Conservation (phyloP, 495 filamentous ascomycete species). For the Penicillium subrubescens region DNA sequence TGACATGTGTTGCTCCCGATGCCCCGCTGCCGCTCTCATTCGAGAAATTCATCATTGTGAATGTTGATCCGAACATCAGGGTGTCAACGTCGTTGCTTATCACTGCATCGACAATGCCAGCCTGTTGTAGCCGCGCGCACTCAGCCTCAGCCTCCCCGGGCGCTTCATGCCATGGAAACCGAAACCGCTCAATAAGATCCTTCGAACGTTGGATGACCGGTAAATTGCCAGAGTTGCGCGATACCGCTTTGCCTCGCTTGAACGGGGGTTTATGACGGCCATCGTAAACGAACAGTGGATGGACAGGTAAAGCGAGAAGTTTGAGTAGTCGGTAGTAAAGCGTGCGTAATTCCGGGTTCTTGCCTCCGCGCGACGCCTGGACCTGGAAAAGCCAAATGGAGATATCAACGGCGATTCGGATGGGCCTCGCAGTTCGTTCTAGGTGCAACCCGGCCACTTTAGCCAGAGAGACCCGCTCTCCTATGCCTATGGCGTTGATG, state of each 20-base stretch:
- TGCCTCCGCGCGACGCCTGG: slow-evolving; percentile 81
- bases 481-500: slow-evolving; percentile 83
- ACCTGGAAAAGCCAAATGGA: slow-evolving; percentile 98
- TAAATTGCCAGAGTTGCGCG: slow-evolving; percentile 44
- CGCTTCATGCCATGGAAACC: slow-evolving; percentile 80
- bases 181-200: slow-evolving; percentile 80
- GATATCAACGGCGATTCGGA: slow-evolving; percentile 90
- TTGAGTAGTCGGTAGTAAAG: slow-evolving; percentile 91
- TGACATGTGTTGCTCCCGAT: slow-evolving; percentile 83
- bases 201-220: slow-evolving; percentile 66
- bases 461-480: slow-evolving; percentile 77
- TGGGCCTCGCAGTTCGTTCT: slow-evolving; percentile 66
- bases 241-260: slow-evolving; percentile 69
- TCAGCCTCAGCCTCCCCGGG: slow-evolving; percentile 98
- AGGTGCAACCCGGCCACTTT: slow-evolving; percentile 79
- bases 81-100: slow-evolving; percentile 98
- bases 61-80: slow-evolving; percentile 90
- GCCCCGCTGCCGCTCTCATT: slow-evolving; percentile 63
- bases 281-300: slow-evolving; percentile 95
- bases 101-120: slow-evolving; percentile 89
- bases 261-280: slow-evolving; percentile 86
- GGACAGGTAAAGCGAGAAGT: slow-evolving; percentile 75
- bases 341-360: slow-evolving; percentile 88
- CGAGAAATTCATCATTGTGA: slow-evolving; percentile 82
- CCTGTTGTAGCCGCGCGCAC: slow-evolving; percentile 82